Evolutionary conservation across 1,284 basidiomycete species (phyloP).

Genomic region (Moniliophthora roreri): DNA sequence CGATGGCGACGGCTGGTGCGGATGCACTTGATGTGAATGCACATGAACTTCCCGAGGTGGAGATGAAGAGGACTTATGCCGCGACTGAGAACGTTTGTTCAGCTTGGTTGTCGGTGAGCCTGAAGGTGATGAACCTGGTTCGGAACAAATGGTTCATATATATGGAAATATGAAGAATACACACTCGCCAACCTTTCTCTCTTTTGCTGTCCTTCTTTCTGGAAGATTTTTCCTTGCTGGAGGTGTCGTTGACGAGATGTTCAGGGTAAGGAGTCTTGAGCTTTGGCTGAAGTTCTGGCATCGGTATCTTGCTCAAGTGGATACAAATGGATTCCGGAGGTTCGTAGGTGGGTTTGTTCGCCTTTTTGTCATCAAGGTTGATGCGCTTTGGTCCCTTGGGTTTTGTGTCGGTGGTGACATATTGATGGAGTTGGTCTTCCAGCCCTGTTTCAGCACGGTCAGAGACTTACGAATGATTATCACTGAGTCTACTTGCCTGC

Average conservation of each 20-base stretch:
- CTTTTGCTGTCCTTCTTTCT: slow-evolving; percentile 22
- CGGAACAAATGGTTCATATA: neutral
- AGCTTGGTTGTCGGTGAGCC: slow-evolving; percentile 3
- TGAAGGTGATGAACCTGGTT: slow-evolving; percentile 3
- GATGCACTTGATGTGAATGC: slow-evolving; percentile 29
- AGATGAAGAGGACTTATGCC: slow-evolving; percentile 14
- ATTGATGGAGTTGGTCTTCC: slow-evolving; percentile 73
- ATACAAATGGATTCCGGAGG: slow-evolving; percentile 67
- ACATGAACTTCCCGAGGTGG: slow-evolving; percentile 9
- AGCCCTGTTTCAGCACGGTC: slow-evolving; percentile 34
- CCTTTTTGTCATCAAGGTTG: slow-evolving; percentile 57
- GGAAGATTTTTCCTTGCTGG: slow-evolving; percentile 23
- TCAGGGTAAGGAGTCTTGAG: neutral
- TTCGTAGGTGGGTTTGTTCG: slow-evolving; percentile 49
- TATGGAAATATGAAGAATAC: neutral
- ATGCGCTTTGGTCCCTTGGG: slow-evolving; percentile 64
- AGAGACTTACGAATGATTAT: neutral
- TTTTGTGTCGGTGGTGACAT: slow-evolving; percentile 67
- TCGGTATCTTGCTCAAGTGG: slow-evolving; percentile 79
- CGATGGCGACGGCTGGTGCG: slow-evolving; percentile 40
- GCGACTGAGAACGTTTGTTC: slow-evolving; percentile 14
- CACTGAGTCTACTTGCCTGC: slow-evolving; percentile 45
- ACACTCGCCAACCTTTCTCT: slow-evolving; percentile 3
- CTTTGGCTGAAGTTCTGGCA: slow-evolving; percentile 75
- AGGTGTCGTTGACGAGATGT: slow-evolving; percentile 20